Percentiles rank a stretch among this genome's conserved stretches.
These are phyloP conservation scores for Gyromitra esculenta DNA, from an alignment of 2,329 filamentous ascomycete genomes.

Conservation along the genomic window DNA sequence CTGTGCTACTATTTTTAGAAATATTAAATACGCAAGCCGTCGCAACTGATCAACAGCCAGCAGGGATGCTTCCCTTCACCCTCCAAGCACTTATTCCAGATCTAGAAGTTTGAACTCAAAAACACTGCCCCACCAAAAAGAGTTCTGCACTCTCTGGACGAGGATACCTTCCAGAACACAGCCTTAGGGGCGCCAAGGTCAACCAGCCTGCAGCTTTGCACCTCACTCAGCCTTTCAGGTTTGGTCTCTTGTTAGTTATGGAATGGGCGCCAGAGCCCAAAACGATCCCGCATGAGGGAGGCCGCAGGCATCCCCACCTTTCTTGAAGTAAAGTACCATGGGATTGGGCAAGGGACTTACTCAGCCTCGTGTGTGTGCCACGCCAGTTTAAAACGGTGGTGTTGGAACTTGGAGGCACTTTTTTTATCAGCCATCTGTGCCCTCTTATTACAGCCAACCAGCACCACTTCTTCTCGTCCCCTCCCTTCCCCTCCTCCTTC, in stretches of 20 bases:
- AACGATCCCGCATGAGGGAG: not conserved
- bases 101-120: not conserved
- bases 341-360: slow-evolving; percentile 35
- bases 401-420: not conserved
- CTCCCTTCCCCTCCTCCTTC: not conserved
- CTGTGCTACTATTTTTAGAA: slow-evolving; percentile 19
- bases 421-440: slow-evolving; percentile 3
- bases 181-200: slow-evolving; percentile 18
- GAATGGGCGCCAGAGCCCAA: slow-evolving; percentile 29
- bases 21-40: slow-evolving; percentile 8
- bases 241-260: not conserved
- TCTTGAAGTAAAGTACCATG: not conserved
- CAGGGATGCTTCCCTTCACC: slow-evolving; percentile 8
- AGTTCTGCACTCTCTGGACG: not conserved
- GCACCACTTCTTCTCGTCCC: slow-evolving; percentile 33
- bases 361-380: slow-evolving; percentile 42
- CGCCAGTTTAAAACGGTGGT: slow-evolving; percentile 29
- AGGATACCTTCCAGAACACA: slow-evolving; percentile 36
- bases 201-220: not conserved
- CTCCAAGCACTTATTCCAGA: not conserved
- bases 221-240: slow-evolving; percentile 9
- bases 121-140: slow-evolving; percentile 26
- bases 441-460: slow-evolving; percentile 14
- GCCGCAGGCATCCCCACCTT: slow-evolving; percentile 17
- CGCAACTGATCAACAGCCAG: slow-evolving; percentile 21